Evolutionary conservation across 495 filamentous ascomycete species (phyloP).

Genomic region (Aspergillus ellipticus): DNA sequence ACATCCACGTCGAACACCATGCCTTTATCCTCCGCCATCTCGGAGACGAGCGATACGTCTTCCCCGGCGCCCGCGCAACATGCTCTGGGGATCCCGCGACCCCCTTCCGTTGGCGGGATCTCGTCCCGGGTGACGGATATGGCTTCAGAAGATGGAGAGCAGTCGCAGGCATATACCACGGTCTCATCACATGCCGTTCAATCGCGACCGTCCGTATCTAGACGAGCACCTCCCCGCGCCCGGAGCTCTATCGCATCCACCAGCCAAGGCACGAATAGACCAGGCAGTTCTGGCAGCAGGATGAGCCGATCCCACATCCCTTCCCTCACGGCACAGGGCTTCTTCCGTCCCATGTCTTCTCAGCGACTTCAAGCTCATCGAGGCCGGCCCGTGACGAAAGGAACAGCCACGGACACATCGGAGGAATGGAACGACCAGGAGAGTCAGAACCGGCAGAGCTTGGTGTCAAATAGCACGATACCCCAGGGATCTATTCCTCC

Average conservation of each 20-base stretch:
- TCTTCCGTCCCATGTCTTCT: conserved; percentile 96
- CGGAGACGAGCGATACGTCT: conserved; percentile 26
- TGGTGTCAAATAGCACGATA: conserved; percentile 45
- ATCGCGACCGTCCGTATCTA: conserved; percentile 44
- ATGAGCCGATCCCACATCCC: conserved; percentile 88
- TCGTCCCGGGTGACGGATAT: conserved; percentile 85
- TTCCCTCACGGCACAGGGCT: conserved; percentile 80
- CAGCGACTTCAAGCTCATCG: conserved; percentile 91
- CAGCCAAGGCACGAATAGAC: conserved; percentile 46
- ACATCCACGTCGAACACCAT: conserved; percentile 15
- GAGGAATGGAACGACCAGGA: conserved; percentile 43
- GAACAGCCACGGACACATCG: conserved; percentile 33
- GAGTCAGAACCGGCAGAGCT: conserved; percentile 45
- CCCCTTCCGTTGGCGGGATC: conserved; percentile 56
- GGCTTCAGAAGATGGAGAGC: conserved; percentile 52
- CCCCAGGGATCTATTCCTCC: conserved; percentile 36
- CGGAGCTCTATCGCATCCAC: conserved; percentile 34
- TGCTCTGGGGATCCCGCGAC: conserved; percentile 41
- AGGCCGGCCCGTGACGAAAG: conserved; percentile 49
- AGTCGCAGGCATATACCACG: conserved; percentile 35
- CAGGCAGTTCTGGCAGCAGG: conserved; percentile 63
- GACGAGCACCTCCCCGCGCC: conserved; percentile 43
- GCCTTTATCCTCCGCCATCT: conserved; percentile 25
- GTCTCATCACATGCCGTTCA: conserved; percentile 42
- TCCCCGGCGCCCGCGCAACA: conserved; percentile 23